phyloP scores from a whole-genome alignment of 2,329 filamentous ascomycete genomes.

The Myriangium duriaei region DNA sequence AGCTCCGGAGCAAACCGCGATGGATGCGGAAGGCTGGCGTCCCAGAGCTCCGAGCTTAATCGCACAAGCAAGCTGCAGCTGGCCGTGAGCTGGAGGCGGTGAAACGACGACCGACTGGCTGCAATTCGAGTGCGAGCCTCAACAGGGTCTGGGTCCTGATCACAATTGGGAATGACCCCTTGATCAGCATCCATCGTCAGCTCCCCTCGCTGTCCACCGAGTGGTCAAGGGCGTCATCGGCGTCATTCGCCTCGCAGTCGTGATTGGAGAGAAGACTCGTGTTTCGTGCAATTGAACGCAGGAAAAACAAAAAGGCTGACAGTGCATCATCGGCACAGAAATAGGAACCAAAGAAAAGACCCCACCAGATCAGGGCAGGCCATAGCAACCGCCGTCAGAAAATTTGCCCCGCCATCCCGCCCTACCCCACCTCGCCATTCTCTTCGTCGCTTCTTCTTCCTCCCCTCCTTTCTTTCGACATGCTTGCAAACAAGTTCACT shows the following conservation, averaged over 20 bases:
- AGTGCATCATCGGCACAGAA: background rate
- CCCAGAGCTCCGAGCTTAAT: too few species aligned
- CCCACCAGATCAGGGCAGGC: background rate
- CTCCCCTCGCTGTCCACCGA: too few species aligned
- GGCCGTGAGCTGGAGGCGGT: too few species aligned
- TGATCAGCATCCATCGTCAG: background rate
- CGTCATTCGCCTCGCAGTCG: background rate
- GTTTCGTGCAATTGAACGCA: background rate
- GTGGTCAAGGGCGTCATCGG: background rate
- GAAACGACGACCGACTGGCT: too few species aligned
- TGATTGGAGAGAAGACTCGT: background rate
- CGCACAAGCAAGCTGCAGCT: too few species aligned
- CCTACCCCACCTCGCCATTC: constrained; percentile 27
- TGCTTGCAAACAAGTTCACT: constrained; percentile 17
- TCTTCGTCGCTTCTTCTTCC: constrained; percentile 12
- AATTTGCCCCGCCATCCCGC: constrained; percentile 14
- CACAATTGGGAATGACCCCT: too few species aligned
- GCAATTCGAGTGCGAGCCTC: too few species aligned
- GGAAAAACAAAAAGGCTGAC: background rate
- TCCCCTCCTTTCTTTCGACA: constrained; percentile 17
- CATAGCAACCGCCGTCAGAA: background rate
- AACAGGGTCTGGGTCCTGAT: too few species aligned
- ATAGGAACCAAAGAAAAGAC: background rate
- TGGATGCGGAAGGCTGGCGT: too few species aligned
- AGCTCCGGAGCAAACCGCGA: too few species aligned